Conservation (phyloP, 192 early-diverging fungal genomes). For the Umbelopsis sp. region DNA sequence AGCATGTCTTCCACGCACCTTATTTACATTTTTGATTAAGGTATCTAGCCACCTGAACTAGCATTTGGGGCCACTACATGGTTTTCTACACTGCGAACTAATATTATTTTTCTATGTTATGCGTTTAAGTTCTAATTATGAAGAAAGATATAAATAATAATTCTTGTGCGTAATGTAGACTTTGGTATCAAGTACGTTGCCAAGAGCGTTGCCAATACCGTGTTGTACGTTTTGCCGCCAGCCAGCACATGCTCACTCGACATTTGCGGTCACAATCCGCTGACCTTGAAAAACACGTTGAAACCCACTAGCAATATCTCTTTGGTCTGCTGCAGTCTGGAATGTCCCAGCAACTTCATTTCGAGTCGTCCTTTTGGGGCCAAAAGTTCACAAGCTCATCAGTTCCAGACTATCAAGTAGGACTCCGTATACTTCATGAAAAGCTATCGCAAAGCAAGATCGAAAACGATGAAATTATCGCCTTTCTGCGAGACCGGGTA, state of each 20-base stretch:
- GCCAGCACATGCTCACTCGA: background rate
- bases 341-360: slow-evolving; percentile 26
- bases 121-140: too few species aligned
- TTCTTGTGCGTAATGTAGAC: too few species aligned
- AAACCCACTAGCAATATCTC: background rate
- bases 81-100: too few species aligned
- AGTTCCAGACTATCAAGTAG: slow-evolving; percentile 46
- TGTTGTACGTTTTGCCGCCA: too few species aligned
- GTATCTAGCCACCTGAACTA: too few species aligned
- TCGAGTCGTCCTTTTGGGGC: slow-evolving; percentile 42
- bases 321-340: background rate
- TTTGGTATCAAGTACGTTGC: too few species aligned
- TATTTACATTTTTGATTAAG: too few species aligned
- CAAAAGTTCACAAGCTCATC: slow-evolving; percentile 25
- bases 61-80: too few species aligned
- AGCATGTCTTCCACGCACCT: too few species aligned
- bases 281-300: background rate
- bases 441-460: slow-evolving; percentile 53
- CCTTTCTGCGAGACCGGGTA: slow-evolving; percentile 52
- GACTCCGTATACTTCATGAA: slow-evolving; percentile 49
- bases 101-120: too few species aligned
- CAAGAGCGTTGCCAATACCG: too few species aligned
- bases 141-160: too few species aligned
- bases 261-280: background rate
- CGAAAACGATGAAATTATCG: slow-evolving; percentile 59